Base-by-base conservation (phyloP, 495 filamentous ascomycete species). In the Lophium mytilinum region DNA sequence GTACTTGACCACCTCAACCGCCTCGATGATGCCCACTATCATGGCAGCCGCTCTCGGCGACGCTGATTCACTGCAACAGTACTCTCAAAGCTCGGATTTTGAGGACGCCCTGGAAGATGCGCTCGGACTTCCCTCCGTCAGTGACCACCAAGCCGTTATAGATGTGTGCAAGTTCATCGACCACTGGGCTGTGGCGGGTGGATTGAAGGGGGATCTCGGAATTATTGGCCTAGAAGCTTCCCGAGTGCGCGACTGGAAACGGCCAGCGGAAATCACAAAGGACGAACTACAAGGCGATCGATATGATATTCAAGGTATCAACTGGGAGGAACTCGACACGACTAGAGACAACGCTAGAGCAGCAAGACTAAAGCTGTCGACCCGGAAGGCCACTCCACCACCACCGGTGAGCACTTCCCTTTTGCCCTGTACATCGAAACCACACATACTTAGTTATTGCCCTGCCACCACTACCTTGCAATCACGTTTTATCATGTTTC, bases 231-330 rank as follows among this genome's bases (percentile, higher is more conserved):
- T 15, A 21, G 51, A 42, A 17, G 34, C 35, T 64, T 17, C 59
- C 15, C 61, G 12, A 35, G 45, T 67, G 11, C 57, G 37, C 35
- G 55, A 55, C 9, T 50, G 68, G 69, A 56, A 55, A 34, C 75
- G 73, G 15, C 80, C 76, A 11, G 58, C 56, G 3, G 70, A 73
- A 30, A 53, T 65, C 46, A 61, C 45, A 1, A 24, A 46, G n/a
- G 61, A 66, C 4, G 80, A 85, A 56, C 71, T 83, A 14, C 69
- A 76, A 18, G 79, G 79, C 0, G 83, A 86, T 39, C 65, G 68
- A 17, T 87, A 73, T 62, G 90, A 95, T 66, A 68, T 89, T 30
- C 89, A 95, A 66, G 87, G 89, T 50, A 85, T 95, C 39, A 75
- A 86, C 47, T 95, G 90, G 82, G 74, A 78, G 9, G 73, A 74